Conservation (phyloP, 345 rosid genomes). For the Eucalyptus curtisii region DNA sequence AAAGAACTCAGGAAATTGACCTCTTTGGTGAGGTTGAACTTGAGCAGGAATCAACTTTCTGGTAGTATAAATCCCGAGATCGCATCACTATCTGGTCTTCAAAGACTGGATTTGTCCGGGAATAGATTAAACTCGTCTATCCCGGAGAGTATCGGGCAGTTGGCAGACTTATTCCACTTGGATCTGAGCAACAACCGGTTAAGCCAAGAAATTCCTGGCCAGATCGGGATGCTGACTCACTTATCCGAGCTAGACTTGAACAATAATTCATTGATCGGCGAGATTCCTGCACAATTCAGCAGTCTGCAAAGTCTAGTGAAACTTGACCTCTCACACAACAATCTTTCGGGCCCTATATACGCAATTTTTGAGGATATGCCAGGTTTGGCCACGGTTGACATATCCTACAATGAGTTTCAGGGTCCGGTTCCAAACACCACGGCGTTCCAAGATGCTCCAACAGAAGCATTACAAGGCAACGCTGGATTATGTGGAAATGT, state of each 20-base stretch:
- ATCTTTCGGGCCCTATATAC: conserved; percentile 10
- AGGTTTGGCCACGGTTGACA: neutral
- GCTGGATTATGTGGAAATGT: conserved; percentile 9
- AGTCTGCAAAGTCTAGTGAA: neutral
- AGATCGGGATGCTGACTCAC: neutral
- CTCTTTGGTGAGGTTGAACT: neutral
- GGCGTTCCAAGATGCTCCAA: conserved; percentile 6
- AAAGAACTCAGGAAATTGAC: conserved; percentile 8
- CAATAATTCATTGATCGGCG: conserved; percentile 8
- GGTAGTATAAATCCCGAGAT: conserved; percentile 5
- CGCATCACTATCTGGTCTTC: neutral
- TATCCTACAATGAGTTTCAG: conserved; percentile 14
- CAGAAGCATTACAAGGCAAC: neutral
- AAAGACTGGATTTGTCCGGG: conserved; percentile 3
- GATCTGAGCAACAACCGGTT: conserved; percentile 20
- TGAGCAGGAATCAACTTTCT: conserved; percentile 12
- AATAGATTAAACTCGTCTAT: conserved; percentile 8
- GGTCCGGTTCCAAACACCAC: conserved; percentile 16
- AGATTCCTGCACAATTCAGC: conserved; percentile 1
- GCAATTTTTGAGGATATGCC: neutral
- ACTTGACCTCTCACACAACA: conserved; percentile 16
- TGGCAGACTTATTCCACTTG: neutral
- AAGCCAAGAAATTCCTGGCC: conserved; percentile 3
- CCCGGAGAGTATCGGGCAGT: neutral
- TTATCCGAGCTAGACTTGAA: neutral